Conservation (phyloP, 1,284 basidiomycete genomes). For the Naganishia liquefaciens region DNA sequence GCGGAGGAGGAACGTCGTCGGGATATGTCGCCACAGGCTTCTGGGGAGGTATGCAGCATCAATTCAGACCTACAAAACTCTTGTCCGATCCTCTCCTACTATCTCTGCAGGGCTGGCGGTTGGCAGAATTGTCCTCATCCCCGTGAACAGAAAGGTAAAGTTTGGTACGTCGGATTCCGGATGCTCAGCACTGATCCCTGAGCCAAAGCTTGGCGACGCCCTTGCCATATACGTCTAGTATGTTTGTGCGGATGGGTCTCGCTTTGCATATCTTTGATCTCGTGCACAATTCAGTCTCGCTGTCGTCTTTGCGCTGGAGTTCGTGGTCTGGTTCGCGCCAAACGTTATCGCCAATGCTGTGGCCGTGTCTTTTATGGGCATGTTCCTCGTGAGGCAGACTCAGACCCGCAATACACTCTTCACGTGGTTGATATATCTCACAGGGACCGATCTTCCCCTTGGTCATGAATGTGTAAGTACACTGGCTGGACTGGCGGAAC, state of each 20-base stretch:
- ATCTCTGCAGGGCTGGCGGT: conserved; percentile 13
- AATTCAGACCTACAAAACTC: too few relatives aligned
- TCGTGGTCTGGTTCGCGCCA: conserved; percentile 30
- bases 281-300: background rate
- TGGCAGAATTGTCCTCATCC: conserved; percentile 25
- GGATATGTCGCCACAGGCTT: conserved; percentile 29
- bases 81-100: too few relatives aligned
- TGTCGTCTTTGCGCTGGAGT: conserved; percentile 4
- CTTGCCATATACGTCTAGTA: conserved; percentile 26
- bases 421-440: background rate
- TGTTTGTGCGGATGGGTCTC: background rate
- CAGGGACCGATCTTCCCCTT: conserved; percentile 32
- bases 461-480: conserved; percentile 28
- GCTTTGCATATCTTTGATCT: background rate
- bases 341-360: conserved; percentile 29
- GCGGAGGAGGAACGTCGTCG: conserved; percentile 19
- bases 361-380: conserved; percentile 28
- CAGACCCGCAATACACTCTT: background rate
- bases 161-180: background rate
- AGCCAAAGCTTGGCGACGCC: conserved; percentile 15
- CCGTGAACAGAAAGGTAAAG: conserved; percentile 24
- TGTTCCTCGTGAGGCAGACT: conserved; percentile 29
- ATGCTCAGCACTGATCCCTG: background rate
- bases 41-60: conserved; percentile 23
- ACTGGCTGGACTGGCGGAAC: too few relatives aligned